phyloP scores from a whole-genome alignment of 2,329 filamentous ascomycete genomes.

The Orbilia quercus region DNA sequence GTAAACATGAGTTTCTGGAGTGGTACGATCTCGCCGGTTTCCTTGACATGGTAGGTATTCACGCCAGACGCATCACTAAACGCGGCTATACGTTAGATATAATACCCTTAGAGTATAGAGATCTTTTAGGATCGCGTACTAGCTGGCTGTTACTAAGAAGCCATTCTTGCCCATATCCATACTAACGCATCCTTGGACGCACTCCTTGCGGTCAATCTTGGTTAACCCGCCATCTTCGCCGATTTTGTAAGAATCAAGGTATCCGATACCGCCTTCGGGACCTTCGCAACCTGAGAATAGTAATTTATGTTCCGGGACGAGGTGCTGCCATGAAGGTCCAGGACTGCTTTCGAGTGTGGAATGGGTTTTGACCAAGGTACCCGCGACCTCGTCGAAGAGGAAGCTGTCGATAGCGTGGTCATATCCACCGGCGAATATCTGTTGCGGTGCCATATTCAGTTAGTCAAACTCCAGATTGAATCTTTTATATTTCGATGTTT shows the following conservation, averaged over 20 bases:
- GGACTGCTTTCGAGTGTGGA: conserved; percentile 46
- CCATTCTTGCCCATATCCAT: conserved; percentile 56
- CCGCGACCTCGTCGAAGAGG: conserved; percentile 45
- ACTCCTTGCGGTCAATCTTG: conserved; percentile 49
- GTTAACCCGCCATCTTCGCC: conserved; percentile 49
- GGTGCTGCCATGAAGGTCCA: conserved; percentile 51
- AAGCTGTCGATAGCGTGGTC: conserved; percentile 55
- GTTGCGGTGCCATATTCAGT: conserved; percentile 48
- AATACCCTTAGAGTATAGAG: not conserved
- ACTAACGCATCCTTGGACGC: conserved; percentile 53
- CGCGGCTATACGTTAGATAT: not conserved
- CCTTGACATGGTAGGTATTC: conserved; percentile 51
- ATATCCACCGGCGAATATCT: conserved; percentile 52
- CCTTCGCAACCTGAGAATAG: conserved; percentile 51
- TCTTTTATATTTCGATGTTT: not conserved
- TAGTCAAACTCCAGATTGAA: not conserved
- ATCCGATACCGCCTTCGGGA: conserved; percentile 47
- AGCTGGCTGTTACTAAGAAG: conserved; percentile 51
- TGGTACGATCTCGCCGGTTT: conserved; percentile 52
- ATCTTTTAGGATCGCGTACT: conserved; percentile 30
- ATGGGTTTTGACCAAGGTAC: conserved; percentile 47
- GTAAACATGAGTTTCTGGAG: conserved; percentile 40
- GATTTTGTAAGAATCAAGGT: conserved; percentile 52
- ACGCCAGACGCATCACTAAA: conserved; percentile 51
- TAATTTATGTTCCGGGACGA: conserved; percentile 45